Base-by-base conservation (phyloP, 2,329 filamentous ascomycete species). In the Aspergillus eucalypticola region DNA sequence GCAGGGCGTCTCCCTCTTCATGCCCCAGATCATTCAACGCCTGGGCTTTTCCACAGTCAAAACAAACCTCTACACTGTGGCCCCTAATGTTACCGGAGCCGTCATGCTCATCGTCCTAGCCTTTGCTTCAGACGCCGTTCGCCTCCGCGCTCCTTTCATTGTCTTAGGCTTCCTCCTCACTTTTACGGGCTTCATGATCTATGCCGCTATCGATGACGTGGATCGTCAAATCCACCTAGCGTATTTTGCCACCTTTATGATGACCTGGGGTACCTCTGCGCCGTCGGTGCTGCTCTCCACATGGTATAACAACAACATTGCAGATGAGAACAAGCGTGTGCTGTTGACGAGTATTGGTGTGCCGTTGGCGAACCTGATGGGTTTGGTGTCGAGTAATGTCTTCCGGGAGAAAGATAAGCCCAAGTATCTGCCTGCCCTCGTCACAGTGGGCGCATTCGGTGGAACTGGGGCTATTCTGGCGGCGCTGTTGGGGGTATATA, bases 261-360 rank as follows among this genome's bases (percentile, higher is more conserved):
- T 92, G 88, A 89, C 87, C 10, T 92, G 89, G 87, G 90, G 90
- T 15, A 91, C 89, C 0, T 88, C 86, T 1, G 89, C 90, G 0
- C 90, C 90, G 0, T 90, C 86, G 0, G 89, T 92, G 8, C 79
- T 93, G 11, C 79, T 76, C 8, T 78, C 86, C 65, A 80, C 86
- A 59, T 89, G 87, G 88, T 92, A 92, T 77, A 93, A 91, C 77
- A 93, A 93, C 79, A 94, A 94, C 71, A 84, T 92, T 58, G 89
- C 90, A 1, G 84, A 93, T 68, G 90, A 93, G 74, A 88, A 88
- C 59, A 85, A 87, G 39, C 87, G 90, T 50, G 82, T 91, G 5
- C 81, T 88, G 0, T 79, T 92, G 13, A 92, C 90, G 0, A 88
- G 86, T 27, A 83, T 92, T 17, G 88, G 87, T 23, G 89, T 93